Evolutionary conservation across 352 stramenopile species (phyloP).

Genomic region (Aphanomyces stellatus): DNA sequence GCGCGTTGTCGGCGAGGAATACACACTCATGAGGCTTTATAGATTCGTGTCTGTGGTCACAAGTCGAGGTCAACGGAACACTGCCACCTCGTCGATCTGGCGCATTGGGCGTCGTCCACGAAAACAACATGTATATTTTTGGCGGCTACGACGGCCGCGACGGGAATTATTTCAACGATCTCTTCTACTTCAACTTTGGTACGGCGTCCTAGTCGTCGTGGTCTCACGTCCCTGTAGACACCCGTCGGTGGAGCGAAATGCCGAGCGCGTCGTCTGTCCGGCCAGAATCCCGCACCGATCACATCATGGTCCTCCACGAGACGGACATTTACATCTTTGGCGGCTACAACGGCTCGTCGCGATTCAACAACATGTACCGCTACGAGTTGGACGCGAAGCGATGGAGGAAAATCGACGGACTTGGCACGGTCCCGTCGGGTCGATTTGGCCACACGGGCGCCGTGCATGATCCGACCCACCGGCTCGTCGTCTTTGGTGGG

Average conservation of each 20-base stretch:
- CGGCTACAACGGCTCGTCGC: slow-evolving; percentile 74
- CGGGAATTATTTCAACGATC: slow-evolving; percentile 85
- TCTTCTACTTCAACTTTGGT: slow-evolving; percentile 85
- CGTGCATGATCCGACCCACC: slow-evolving; percentile 54
- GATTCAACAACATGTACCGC: slow-evolving; percentile 78
- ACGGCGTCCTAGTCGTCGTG: not conserved
- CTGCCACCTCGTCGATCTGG: slow-evolving; percentile 66
- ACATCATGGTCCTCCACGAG: slow-evolving; percentile 79
- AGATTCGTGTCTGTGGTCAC: slow-evolving; percentile 53
- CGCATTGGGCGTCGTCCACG: slow-evolving; percentile 66
- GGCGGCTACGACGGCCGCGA: slow-evolving; percentile 84
- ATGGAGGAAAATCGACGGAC: slow-evolving; percentile 43
- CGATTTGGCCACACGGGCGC: slow-evolving; percentile 80
- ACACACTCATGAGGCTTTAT: not conserved
- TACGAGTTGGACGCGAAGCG: slow-evolving; percentile 51
- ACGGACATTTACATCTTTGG: slow-evolving; percentile 82
- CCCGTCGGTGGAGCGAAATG: slow-evolving; percentile 68
- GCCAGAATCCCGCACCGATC: slow-evolving; percentile 71
- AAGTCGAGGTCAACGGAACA: slow-evolving; percentile 52
- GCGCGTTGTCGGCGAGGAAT: not conserved
- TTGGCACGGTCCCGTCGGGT: slow-evolving; percentile 42
- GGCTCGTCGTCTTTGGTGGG: slow-evolving; percentile 76
- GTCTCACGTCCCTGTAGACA: slow-evolving; percentile 29
- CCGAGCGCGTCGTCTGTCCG: slow-evolving; percentile 45
- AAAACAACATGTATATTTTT: slow-evolving; percentile 84